Conservation (phyloP, 495 filamentous ascomycete genomes). For the Penicillium flavigenum region DNA sequence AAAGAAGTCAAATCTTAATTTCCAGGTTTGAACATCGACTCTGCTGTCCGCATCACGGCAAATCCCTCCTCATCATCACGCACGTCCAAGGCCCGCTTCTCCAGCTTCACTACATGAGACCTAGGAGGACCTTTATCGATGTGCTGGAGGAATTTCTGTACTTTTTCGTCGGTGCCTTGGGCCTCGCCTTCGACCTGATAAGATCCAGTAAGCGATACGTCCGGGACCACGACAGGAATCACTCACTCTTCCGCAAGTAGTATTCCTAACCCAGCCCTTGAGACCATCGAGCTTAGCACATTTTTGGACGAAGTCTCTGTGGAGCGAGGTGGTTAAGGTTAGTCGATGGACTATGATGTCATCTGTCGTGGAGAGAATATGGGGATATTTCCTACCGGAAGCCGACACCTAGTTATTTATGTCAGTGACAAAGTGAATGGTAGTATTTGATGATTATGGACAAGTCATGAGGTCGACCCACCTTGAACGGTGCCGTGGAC, state of each 20-base stretch:
- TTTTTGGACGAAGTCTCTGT: slow-evolving; percentile 68
- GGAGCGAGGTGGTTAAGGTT: slow-evolving; percentile 2
- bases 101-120: slow-evolving; percentile 68
- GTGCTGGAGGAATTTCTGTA: slow-evolving; percentile 71
- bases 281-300: slow-evolving; percentile 63
- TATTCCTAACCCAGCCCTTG: slow-evolving; percentile 81
- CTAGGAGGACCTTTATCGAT: slow-evolving; percentile 69
- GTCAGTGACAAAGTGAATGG: slow-evolving; percentile 12
- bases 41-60: slow-evolving; percentile 43
- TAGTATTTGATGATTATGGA: background rate
- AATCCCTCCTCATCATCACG: slow-evolving; percentile 67
- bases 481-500: slow-evolving; percentile 56
- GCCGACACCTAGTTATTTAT: slow-evolving; percentile 56
- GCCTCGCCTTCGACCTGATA: slow-evolving; percentile 84
- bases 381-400: slow-evolving; percentile 55
- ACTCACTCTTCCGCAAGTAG: slow-evolving; percentile 63
- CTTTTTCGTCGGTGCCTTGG: slow-evolving; percentile 63
- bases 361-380: slow-evolving; percentile 1
- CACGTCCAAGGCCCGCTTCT: slow-evolving; percentile 61
- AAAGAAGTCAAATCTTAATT: slow-evolving; percentile 1
- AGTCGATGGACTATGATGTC: slow-evolving; percentile 20
- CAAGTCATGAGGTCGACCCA: slow-evolving; percentile 14
- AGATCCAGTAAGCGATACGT: background rate
- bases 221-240: slow-evolving; percentile 10
- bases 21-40: slow-evolving; percentile 28